phyloP scores from a whole-genome alignment of 805 yeast species.

The Schwanniomyces sp. region DNA sequence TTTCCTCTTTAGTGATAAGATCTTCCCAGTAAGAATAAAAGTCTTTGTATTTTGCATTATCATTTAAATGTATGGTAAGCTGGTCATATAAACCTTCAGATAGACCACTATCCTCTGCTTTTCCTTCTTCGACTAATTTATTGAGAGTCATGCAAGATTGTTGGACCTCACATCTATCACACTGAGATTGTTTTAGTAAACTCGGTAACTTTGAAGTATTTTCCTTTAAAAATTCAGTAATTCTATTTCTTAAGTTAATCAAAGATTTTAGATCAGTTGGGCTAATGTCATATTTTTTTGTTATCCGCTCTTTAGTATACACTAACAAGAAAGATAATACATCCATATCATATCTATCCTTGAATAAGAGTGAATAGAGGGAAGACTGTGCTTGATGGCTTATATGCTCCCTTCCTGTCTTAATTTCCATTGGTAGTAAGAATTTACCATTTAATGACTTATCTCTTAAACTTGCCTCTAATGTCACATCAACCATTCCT shows the following conservation, averaged over 20 bases:
- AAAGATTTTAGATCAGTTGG: slow-evolving; percentile 62
- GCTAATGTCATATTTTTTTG: slow-evolving; percentile 54
- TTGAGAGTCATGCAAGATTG: slow-evolving; percentile 66
- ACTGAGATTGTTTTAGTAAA: slow-evolving; percentile 47
- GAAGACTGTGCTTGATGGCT: slow-evolving; percentile 86
- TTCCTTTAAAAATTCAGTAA: slow-evolving; percentile 59
- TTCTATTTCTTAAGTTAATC: slow-evolving; percentile 67
- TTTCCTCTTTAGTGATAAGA: slow-evolving; percentile 72
- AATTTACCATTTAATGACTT: slow-evolving; percentile 33
- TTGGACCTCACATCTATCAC: slow-evolving; percentile 61
- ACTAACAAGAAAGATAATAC: slow-evolving; percentile 66
- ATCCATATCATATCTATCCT: slow-evolving; percentile 75
- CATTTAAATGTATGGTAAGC: slow-evolving; percentile 50
- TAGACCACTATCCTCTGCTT: slow-evolving; percentile 53
- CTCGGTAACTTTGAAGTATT: slow-evolving; percentile 55
- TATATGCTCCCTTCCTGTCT: slow-evolving; percentile 71
- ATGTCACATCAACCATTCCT: slow-evolving; percentile 88
- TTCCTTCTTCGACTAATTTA: slow-evolving; percentile 59
- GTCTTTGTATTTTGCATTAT: slow-evolving; percentile 37
- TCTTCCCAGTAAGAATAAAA: slow-evolving; percentile 77
- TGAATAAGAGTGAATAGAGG: slow-evolving; percentile 72
- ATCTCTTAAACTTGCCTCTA: slow-evolving; percentile 51
- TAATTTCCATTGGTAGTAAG: slow-evolving; percentile 83
- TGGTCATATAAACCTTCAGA: slow-evolving; percentile 45
- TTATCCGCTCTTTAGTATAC: slow-evolving; percentile 63